These are phyloP conservation scores for Nicotiana benthamiana DNA, from an alignment of 257 asterid genomes.

Conservation along the genomic window DNA sequence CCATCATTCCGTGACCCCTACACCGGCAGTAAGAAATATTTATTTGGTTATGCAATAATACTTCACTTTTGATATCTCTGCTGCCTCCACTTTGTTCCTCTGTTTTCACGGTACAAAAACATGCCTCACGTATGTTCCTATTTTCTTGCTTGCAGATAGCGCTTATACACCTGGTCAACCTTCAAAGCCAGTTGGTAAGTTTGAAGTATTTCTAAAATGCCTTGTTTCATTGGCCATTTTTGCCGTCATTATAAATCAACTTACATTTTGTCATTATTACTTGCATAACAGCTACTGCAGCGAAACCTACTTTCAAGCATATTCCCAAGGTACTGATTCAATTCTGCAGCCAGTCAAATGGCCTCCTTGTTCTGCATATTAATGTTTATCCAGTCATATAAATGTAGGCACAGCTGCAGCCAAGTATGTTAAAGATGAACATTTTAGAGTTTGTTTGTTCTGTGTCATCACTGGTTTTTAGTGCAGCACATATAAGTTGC, in stretches of 20 bases:
- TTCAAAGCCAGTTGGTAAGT: slow-evolving; percentile 46
- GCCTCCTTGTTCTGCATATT: not conserved
- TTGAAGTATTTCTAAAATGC: not conserved
- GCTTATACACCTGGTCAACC: slow-evolving; percentile 92
- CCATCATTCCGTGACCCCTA: slow-evolving; percentile 80
- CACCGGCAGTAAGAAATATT: slow-evolving; percentile 73
- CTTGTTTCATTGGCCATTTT: slow-evolving; percentile 2
- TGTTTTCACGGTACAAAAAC: slow-evolving; percentile 6
- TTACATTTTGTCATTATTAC: slow-evolving; percentile 6
- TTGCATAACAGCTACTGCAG: slow-evolving; percentile 33
- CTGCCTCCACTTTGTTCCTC: not conserved
- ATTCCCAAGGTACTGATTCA: slow-evolving; percentile 63
- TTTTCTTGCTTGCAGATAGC: slow-evolving; percentile 49
- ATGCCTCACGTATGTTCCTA: not conserved
- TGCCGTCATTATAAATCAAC: slow-evolving; percentile 10
- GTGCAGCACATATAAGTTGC: not conserved
- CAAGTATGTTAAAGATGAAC: not conserved
- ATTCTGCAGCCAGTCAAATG: not conserved
- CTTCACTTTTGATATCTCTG: not conserved
- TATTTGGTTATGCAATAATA: not conserved
- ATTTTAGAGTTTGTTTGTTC: not conserved
- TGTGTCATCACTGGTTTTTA: not conserved
- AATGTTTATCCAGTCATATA: not conserved
- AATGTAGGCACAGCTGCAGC: not conserved
- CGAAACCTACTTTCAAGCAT: slow-evolving; percentile 82